Percentiles rank a stretch among this genome's conserved stretches.
Conservation (phyloP, 352 stramenopile genomes). For the Phytopythium litorale region DNA sequence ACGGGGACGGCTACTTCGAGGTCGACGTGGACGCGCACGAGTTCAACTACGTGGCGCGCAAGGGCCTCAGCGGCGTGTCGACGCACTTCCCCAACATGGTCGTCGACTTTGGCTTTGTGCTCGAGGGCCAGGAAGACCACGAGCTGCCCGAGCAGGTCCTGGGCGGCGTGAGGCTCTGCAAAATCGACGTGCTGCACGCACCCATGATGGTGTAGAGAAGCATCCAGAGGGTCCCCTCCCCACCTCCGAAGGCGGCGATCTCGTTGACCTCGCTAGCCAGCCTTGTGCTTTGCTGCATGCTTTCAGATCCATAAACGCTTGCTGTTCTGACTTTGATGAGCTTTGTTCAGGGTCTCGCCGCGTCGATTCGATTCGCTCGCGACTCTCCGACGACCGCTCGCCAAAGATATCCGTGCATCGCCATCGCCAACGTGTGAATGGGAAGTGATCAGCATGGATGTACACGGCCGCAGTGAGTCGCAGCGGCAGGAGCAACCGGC, state of each 20-base stretch:
- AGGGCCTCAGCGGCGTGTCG: conserved; percentile 65
- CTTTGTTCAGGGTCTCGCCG: neutral
- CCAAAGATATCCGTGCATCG: neutral
- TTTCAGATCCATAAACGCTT: neutral
- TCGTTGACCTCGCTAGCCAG: neutral
- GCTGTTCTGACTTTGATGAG: neutral
- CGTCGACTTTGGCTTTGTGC: conserved; percentile 79
- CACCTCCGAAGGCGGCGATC: neutral
- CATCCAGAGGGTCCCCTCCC: neutral
- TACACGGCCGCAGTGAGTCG: neutral
- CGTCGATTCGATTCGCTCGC: neutral
- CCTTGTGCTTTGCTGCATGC: neutral
- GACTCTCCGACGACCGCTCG: neutral
- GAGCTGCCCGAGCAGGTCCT: conserved; percentile 79
- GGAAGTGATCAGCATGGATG: neutral
- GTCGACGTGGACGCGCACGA: conserved; percentile 79
- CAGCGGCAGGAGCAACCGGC: conserved; percentile 3
- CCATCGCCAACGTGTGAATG: neutral
- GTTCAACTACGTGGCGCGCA: conserved; percentile 82
- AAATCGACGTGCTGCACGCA: conserved; percentile 62
- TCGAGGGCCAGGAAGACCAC: conserved; percentile 73
- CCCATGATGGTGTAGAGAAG: conserved; percentile 18
- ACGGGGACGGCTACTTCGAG: conserved; percentile 72
- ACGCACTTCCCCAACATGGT: conserved; percentile 80
- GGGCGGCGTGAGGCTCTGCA: conserved; percentile 67